phyloP scores from a whole-genome alignment of 1,284 basidiomycete genomes.

The Irpex lacteus region DNA sequence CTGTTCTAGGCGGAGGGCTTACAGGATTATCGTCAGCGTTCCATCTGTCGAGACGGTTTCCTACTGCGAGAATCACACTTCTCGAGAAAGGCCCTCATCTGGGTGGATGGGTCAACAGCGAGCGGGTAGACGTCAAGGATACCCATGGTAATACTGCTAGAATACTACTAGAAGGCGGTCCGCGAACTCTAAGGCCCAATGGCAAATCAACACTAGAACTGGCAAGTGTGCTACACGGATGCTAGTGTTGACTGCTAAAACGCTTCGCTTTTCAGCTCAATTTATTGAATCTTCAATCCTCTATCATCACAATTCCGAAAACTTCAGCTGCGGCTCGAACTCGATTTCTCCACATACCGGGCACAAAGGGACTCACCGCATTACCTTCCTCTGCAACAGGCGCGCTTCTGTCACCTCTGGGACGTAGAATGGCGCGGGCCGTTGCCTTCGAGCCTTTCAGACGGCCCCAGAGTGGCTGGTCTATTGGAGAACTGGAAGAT shows the following conservation, averaged over 20 bases:
- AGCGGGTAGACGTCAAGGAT: slow-evolving; percentile 47
- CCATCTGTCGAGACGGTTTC: slow-evolving; percentile 69
- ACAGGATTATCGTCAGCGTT: slow-evolving; percentile 82
- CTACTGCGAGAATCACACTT: slow-evolving; percentile 54
- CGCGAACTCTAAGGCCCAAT: slow-evolving; percentile 78
- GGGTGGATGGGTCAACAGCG: slow-evolving; percentile 84
- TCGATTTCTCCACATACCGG: slow-evolving; percentile 69
- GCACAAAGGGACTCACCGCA: slow-evolving; percentile 42
- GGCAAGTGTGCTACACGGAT: slow-evolving; percentile 45
- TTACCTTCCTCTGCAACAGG: slow-evolving; percentile 45
- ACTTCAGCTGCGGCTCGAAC: slow-evolving; percentile 69
- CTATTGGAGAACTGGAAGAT: slow-evolving; percentile 26
- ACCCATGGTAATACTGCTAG: slow-evolving; percentile 34
- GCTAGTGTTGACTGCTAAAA: slow-evolving; percentile 7
- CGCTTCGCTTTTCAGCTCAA: slow-evolving; percentile 53
- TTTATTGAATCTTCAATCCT: slow-evolving; percentile 59
- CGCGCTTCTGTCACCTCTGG: slow-evolving; percentile 45
- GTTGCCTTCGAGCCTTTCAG: slow-evolving; percentile 60
- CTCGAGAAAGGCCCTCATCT: slow-evolving; percentile 63
- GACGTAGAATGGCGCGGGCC: slow-evolving; percentile 49
- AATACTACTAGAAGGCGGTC: slow-evolving; percentile 78
- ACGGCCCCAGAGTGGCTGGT: slow-evolving; percentile 27
- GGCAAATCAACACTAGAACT: slow-evolving; percentile 74
- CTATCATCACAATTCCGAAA: slow-evolving; percentile 63
- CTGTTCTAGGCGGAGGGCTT: slow-evolving; percentile 80